Conservation (phyloP, 495 filamentous ascomycete genomes). For the Aspergillus mulundensis region DNA sequence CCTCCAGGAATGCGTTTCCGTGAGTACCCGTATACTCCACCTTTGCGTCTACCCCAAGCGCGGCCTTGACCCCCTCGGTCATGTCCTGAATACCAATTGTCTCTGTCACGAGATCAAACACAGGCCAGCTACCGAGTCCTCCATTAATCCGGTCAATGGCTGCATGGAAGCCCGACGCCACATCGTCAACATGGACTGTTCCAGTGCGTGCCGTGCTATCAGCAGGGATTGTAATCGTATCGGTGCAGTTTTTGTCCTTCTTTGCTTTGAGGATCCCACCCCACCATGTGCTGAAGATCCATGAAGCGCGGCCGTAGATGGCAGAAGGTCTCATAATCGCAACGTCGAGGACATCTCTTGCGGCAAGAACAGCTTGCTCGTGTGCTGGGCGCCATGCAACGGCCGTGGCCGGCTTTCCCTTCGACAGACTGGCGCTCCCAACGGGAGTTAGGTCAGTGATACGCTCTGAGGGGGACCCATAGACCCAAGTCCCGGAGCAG, state of each 20-base stretch:
- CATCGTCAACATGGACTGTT: conserved; percentile 39
- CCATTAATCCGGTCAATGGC: conserved; percentile 34
- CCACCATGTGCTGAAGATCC: conserved; percentile 24
- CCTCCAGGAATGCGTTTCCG: conserved; percentile 12
- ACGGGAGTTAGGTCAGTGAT: conserved; percentile 31
- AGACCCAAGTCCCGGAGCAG: conserved; percentile 38
- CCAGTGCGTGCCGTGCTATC: conserved; percentile 19
- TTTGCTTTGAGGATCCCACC: conserved; percentile 22
- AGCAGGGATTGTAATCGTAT: conserved; percentile 18
- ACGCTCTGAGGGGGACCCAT: conserved; percentile 25
- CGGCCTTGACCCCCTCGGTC: conserved; percentile 6
- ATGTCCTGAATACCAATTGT: conserved; percentile 10
- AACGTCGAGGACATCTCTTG: conserved; percentile 33
- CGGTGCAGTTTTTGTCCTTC: conserved; percentile 4
- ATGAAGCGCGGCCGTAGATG: conserved; percentile 32
- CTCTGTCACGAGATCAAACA: conserved; percentile 41
- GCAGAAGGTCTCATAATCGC: conserved; percentile 33
- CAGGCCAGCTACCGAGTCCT: conserved; percentile 32
- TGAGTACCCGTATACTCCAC: conserved; percentile 14
- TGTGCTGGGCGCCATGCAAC: conserved; percentile 30
- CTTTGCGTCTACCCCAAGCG: conserved; percentile 2
- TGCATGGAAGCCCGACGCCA: conserved; percentile 26
- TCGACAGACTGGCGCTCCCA: neutral
- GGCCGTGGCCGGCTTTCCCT: conserved; percentile 16
- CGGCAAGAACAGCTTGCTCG: conserved; percentile 31